Evolutionary conservation across 2,329 filamentous ascomycete species (phyloP), one percentile per base, ranked within the genome.

Genomic region (Aspergillus sp.): DNA sequence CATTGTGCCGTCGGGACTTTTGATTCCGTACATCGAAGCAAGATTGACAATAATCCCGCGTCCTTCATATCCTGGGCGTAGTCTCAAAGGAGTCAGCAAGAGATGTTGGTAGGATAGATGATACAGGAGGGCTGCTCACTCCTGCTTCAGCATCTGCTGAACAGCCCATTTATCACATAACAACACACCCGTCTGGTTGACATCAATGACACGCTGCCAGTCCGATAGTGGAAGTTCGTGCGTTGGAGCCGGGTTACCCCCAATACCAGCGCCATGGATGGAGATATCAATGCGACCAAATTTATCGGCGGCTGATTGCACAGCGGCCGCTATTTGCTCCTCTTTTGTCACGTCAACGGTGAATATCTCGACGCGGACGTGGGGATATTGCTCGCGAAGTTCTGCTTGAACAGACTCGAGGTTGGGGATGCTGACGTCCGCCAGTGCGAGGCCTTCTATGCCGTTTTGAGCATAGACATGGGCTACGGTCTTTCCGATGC

Each of bases 151-250:
- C 52, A 44, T 45, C 41, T 49, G 51, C 33, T 27, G 21, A 35
- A 50, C 14, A 19, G 39, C 14, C 35, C 35, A 58, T 45, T 55
- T 58, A 37, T 57, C 58, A 60, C 83, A 85, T 23, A 83, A 72
- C 78, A 82, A 86, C 0, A 86, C 79, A 4, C 84, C 84, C 44
- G 79, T 79, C 21, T 84, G 74, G 60, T 87, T 83, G 46, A 85
- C 71, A 56, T 79, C 76, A 3, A 86, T 63, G 1, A 86, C 74
- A 6, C 75, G 73, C 40, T 79, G 67, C 76, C 82, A 86, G 45
- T 83, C 80, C 1, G 74, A 73, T 50, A 80, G 73, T 1, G 72
- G 69, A 41, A 77, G 65, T 56, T 84, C 75, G 55, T 83, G 77
- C 0, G 82, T 84, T 1, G 69, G 68, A 15, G 65, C 68, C 27